A percentile compares a stretch with the other conserved stretches of the same genome.
Conservation (phyloP, 176 grass and related monocot species). For the Poa pratensis region DNA sequence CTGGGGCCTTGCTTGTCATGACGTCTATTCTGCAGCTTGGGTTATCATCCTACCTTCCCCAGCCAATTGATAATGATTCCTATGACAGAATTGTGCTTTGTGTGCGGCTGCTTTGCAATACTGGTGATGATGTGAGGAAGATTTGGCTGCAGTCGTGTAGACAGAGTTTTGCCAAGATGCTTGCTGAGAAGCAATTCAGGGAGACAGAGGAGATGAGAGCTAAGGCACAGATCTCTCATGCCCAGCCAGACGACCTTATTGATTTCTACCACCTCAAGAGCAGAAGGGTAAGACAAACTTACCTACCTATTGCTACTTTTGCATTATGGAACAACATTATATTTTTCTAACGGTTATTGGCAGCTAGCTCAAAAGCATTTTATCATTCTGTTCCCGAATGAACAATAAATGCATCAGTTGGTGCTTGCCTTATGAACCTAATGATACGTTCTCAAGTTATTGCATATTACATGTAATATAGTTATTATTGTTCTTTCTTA, state of each 20-base stretch:
- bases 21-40: conserved; percentile 62
- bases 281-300: conserved; percentile 54
- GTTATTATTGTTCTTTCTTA: background rate
- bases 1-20: conserved; percentile 59
- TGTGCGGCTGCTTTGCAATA: conserved; percentile 69
- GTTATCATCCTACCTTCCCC: conserved; percentile 56
- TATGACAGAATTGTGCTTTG: conserved; percentile 66
- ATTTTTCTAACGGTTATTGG: background rate
- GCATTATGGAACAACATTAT: background rate
- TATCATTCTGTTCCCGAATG: background rate
- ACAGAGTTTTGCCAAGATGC: conserved; percentile 69
- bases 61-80: conserved; percentile 67
- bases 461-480: background rate
- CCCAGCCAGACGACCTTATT: conserved; percentile 83
- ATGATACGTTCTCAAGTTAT: background rate
- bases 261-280: conserved; percentile 90
- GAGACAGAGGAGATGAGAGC: conserved; percentile 76
- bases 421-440: background rate
- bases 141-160: conserved; percentile 68
- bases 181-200: conserved; percentile 79
- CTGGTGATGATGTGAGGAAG: conserved; percentile 65
- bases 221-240: conserved; percentile 68
- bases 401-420: background rate
- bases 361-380: background rate
- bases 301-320: background rate